phyloP scores from a whole-genome alignment of 306 rosid species.

The Trifolium fragiferum region DNA sequence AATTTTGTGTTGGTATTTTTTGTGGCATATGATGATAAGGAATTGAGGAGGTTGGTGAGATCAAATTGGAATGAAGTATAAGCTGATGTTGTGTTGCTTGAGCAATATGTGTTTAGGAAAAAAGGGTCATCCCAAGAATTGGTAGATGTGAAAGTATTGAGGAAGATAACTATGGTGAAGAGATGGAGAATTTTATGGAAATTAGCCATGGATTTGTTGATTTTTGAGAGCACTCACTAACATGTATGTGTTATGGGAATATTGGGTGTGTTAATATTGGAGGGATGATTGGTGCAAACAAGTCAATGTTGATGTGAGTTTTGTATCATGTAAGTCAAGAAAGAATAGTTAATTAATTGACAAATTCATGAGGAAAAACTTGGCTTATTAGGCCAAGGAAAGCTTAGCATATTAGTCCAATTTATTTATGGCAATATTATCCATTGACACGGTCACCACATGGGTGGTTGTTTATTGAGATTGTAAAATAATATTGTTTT shows the following conservation, averaged over 20 bases:
- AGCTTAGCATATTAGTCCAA: not conserved
- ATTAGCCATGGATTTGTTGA: not conserved
- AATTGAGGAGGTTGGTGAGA: constrained; percentile 1
- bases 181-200: not conserved
- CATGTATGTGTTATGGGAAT: not conserved
- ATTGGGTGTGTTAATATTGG: not conserved
- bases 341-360: not conserved
- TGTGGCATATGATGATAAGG: constrained; percentile 15
- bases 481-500: too few species aligned
- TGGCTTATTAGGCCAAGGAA: not conserved
- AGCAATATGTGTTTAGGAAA: not conserved
- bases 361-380: not conserved
- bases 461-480: too few species aligned
- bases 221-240: not conserved
- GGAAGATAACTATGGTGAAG: not conserved
- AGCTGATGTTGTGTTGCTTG: not conserved
- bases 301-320: not conserved
- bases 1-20: not conserved
- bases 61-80: constrained; percentile 4
- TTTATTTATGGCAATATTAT: not conserved
- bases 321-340: not conserved
- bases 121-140: constrained; percentile 25
- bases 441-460: not conserved
- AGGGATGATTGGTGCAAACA: not conserved
- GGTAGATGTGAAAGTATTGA: constrained; percentile 4